Evolutionary conservation across 2,329 filamentous ascomycete genomes (phyloP), one percentile per base, ranked within the genome.

Genomic region (Seiridium cupressi): DNA sequence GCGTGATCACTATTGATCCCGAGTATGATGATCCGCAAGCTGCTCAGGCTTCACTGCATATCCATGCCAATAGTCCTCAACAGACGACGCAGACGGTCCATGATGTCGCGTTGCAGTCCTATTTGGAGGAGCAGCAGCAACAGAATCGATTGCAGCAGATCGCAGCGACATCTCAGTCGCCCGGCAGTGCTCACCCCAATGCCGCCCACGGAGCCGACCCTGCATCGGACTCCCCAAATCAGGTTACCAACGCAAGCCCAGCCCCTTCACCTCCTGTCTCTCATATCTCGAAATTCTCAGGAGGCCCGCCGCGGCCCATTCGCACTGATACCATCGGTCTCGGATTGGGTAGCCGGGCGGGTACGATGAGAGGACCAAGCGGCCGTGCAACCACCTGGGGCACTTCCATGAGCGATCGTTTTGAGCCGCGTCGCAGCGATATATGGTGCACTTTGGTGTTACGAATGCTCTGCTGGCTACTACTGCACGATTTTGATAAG

Each of bases 391-490:
- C 68, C n/a, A 51, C 44, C 46, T 31, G 47, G 55, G 35, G 44
- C 32, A 48, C 34, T 66, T 62, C 18, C 57, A 60, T 42, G 58
- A 63, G 40, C 32, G 59, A 63, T 44, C 56, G 64, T 11, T 55
- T 40, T 42, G 51, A 55, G 36, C 34, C 38, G 31, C 54, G 54
- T 31, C 69, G 69, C 1, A 68, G 67, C n/a, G 74, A 78, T 6
- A 77, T 84, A n/a, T 85, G 83, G 83, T 82, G 81, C 64, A 80
- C 79, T 6, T 70, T 86, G 18, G 75, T 85, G 3, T 82, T 85
- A 62, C 73, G 83, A 34, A 86, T 85, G 83, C 74, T 85, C 32
- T 85, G 82, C 67, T 85, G 83, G 84, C 69, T 85, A 57, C 75
- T 82, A 71, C 70, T 86, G 62, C 83, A 86, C 65, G 81, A 86